Conservation (phyloP, 2,329 filamentous ascomycete species). For the Coniochaeta prunicola region DNA sequence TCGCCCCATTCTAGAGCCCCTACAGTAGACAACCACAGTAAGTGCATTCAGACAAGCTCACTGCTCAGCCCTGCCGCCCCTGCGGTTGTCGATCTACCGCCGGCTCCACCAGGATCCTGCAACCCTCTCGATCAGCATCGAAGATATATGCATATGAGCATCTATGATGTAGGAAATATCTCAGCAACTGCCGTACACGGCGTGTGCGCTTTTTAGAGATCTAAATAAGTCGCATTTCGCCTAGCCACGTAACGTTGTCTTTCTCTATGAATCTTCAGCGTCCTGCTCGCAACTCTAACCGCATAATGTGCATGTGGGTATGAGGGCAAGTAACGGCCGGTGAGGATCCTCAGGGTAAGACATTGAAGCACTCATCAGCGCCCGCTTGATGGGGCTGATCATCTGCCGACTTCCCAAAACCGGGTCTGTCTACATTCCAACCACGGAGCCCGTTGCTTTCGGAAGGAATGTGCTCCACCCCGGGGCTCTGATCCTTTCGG, state of each 20-base stretch:
- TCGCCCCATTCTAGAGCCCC: too few species aligned
- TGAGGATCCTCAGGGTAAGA: not conserved
- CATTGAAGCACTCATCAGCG: not conserved
- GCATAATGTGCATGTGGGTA: not conserved
- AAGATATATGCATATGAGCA: not conserved
- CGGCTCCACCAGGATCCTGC: not conserved
- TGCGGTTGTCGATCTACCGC: not conserved
- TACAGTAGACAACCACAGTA: too few species aligned
- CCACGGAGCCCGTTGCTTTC: not conserved
- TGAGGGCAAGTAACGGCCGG: not conserved
- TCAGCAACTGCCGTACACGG: not conserved
- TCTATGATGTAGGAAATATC: too few species aligned
- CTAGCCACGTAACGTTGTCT: not conserved
- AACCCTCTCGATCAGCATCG: not conserved
- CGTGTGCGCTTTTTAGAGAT: slow-evolving; percentile 3
- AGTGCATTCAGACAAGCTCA: not conserved
- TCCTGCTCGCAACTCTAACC: not conserved
- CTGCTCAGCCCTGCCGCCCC: not conserved
- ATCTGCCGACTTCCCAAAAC: not conserved
- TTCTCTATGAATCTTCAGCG: not conserved
- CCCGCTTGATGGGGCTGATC: not conserved
- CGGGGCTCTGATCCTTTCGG: not conserved
- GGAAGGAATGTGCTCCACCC: not conserved
- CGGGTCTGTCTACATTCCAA: not conserved
- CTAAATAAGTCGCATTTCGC: not conserved